phyloP scores from a whole-genome alignment of 2,329 filamentous ascomycete genomes.

The Colletotrichum tofieldiae region DNA sequence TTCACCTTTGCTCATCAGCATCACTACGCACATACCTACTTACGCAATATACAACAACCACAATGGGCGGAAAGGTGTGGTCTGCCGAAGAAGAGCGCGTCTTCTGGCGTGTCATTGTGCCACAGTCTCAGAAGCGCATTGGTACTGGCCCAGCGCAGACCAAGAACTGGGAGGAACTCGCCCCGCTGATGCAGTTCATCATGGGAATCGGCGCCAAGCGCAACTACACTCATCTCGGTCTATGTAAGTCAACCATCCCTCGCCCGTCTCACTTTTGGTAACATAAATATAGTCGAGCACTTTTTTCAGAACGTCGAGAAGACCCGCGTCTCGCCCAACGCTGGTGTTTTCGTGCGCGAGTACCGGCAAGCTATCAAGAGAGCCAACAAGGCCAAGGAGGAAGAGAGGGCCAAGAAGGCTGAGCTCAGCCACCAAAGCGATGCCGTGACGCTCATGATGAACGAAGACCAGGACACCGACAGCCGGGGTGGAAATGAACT shows the following conservation, averaged over 20 bases:
- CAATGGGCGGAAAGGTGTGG: conserved; percentile 69
- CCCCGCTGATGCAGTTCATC: conserved; percentile 55
- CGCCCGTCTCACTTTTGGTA: neutral
- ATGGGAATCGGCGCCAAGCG: conserved; percentile 56
- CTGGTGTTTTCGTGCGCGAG: conserved; percentile 52
- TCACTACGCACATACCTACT: neutral
- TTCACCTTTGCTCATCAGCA: neutral
- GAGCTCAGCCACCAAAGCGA: neutral
- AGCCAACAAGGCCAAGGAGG: neutral
- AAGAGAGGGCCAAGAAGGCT: neutral
- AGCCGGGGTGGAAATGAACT: neutral
- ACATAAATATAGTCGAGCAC: conserved; percentile 57
- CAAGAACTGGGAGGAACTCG: conserved; percentile 56
- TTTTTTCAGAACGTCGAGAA: conserved; percentile 62
- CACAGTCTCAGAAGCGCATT: conserved; percentile 54
- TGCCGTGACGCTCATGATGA: neutral
- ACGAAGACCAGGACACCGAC: neutral
- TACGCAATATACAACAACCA: conserved; percentile 42
- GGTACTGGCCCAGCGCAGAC: conserved; percentile 45
- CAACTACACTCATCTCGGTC: conserved; percentile 57
- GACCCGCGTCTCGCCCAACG: conserved; percentile 56
- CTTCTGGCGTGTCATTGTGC: conserved; percentile 63
- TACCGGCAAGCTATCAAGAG: conserved; percentile 47
- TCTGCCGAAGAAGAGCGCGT: conserved; percentile 62
- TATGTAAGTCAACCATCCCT: conserved; percentile 54